Base-by-base conservation (phyloP, 441 rosid genomes). In the Populus hybrid region DNA sequence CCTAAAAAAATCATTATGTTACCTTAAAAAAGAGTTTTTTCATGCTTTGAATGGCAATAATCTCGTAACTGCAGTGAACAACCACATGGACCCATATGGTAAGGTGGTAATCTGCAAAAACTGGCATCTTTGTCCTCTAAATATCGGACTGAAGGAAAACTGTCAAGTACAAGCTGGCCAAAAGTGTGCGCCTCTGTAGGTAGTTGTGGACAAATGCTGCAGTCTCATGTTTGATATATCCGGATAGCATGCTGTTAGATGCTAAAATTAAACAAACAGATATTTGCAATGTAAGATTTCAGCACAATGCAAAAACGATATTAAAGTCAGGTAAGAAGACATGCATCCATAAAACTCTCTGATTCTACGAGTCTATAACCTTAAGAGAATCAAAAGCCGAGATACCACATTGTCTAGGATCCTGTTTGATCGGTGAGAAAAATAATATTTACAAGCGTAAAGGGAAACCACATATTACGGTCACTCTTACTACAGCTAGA, bases 381-480 rank as follows among this genome's bases (percentile, higher is more conserved):
- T 66, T 24, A 24, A 40, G 18, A 30, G 66, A 63, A 63, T 66
- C 71, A 67, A 66, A 63, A 10, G 66, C 12, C 34, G 18, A 23
- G 61, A 28, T 9, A 16, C 5, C n/a, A 23, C 11, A 42, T 75
- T 46, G 32, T 30, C 5, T 28, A 42, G 24, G 46, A 38, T 10
- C 14, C 34, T 24, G 69, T 65, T 35, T 64, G 5, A 26, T 16
- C 28, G 26, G 30, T 20, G 3, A 14, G 70, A 12, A 68, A 36
- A 26, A 8, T 74, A 38, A 57, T 61, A 34, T 76, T 54, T 80
- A 83, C 80, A 78, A 72, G 38, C 69, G 59, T 18, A 6, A 40
- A 23, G 34, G 24, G 35, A 26, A 69, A 61, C 67, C n/a, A 65
- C 14, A 26, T 34, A 21, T 40, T 21, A 64, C 20, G 30, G 42